Evolutionary conservation across 176 grass and related monocot species (phyloP).

Genomic region (Otatea glauca): DNA sequence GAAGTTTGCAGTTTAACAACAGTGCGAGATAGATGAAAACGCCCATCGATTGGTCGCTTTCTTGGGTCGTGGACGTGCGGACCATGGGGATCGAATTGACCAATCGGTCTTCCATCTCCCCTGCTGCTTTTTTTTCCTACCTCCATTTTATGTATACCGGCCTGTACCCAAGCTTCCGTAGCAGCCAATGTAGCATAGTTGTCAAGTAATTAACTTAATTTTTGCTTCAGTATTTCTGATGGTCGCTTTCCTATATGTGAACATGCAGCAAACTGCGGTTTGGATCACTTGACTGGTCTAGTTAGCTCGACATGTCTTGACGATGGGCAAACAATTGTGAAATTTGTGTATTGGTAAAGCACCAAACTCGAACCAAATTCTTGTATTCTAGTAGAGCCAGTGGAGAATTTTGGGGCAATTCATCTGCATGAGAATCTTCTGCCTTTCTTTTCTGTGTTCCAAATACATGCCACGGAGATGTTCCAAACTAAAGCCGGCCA

Average conservation of each 20-base stretch:
- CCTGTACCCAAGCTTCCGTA: background rate
- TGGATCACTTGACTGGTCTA: slow-evolving; percentile 5
- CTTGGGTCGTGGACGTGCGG: slow-evolving; percentile 30
- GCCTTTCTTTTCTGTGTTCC: background rate
- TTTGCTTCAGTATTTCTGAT: background rate
- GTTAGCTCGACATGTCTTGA: slow-evolving; percentile 5
- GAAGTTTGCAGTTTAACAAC: background rate
- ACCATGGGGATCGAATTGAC: background rate
- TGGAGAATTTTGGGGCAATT: slow-evolving; percentile 7
- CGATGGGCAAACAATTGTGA: background rate
- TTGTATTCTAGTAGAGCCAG: background rate
- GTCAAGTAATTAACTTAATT: background rate
- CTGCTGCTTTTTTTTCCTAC: background rate
- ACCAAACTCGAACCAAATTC: slow-evolving; percentile 11
- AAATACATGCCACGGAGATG: background rate
- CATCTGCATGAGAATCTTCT: slow-evolving; percentile 26
- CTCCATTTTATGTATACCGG: background rate
- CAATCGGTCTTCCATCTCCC: background rate
- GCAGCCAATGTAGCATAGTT: background rate
- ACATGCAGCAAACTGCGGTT: background rate
- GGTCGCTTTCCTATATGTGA: background rate
- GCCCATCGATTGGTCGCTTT: slow-evolving; percentile 30
- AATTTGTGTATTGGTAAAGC: background rate
- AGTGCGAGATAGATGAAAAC: background rate
- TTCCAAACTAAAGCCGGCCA: background rate